Conservation (phyloP, 257 asterid species). For the Anisodus acutangulus region DNA sequence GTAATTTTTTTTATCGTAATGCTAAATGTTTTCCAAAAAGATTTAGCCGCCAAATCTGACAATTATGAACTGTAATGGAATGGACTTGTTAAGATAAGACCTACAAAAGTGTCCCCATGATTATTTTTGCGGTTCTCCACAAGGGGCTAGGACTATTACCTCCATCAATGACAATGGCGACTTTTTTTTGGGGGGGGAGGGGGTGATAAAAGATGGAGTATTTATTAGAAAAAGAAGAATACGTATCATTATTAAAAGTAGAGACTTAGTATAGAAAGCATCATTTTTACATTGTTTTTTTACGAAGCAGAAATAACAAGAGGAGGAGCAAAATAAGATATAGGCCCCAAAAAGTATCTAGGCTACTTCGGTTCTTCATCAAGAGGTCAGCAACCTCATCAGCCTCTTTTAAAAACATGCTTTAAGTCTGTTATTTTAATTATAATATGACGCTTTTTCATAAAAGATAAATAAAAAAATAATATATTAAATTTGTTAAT, state of each 20-base stretch:
- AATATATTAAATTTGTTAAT: neutral
- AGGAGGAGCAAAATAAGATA: neutral
- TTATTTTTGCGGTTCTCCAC: neutral
- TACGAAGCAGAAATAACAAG: neutral
- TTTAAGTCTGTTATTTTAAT: neutral
- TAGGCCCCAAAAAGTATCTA: neutral
- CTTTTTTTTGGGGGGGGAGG: neutral
- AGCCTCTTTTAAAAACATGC: neutral
- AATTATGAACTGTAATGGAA: conserved; percentile 5
- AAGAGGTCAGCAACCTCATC: neutral
- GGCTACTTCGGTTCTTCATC: neutral
- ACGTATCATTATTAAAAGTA: neutral
- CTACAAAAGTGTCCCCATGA: neutral
- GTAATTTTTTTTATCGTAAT: neutral
- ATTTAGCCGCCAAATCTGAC: conserved; percentile 20
- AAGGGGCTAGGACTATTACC: neutral
- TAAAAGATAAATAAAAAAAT: neutral
- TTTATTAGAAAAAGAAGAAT: too few relatives aligned
- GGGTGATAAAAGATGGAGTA: neutral
- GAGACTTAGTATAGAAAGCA: neutral
- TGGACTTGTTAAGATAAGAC: neutral
- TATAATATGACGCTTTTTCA: neutral
- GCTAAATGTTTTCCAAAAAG: neutral
- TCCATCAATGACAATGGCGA: too few relatives aligned
- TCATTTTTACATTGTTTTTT: neutral